Conservation (phyloP, 371 early-diverging fungal species). For the Thermomucor indicae-seudaticae region DNA sequence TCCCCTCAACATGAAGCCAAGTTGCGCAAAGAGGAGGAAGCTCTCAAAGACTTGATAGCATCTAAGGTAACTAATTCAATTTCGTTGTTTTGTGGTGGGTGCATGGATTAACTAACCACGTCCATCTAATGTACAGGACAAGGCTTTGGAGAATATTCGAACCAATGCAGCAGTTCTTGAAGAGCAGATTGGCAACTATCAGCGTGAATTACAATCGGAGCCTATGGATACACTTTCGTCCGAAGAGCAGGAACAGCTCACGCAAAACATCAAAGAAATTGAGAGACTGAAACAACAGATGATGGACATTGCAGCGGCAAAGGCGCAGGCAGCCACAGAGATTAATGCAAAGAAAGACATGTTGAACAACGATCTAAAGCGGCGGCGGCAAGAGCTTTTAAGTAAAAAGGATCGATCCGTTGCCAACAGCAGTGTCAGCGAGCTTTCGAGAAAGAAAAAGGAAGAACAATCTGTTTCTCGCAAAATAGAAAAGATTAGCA, state of each 20-base stretch:
- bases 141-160: slow-evolving; percentile 32
- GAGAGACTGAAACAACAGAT: slow-evolving; percentile 52
- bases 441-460: slow-evolving; percentile 44
- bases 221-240: slow-evolving; percentile 45
- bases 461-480: slow-evolving; percentile 47
- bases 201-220: slow-evolving; percentile 54
- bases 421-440: slow-evolving; percentile 24
- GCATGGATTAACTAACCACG: background rate
- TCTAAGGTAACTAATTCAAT: slow-evolving; percentile 32
- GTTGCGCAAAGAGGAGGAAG: slow-evolving; percentile 51
- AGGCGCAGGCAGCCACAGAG: slow-evolving; percentile 51
- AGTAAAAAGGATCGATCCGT: slow-evolving; percentile 49
- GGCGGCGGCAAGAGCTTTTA: slow-evolving; percentile 53
- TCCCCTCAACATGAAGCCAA: slow-evolving; percentile 45
- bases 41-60: slow-evolving; percentile 39
- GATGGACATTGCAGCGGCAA: slow-evolving; percentile 29
- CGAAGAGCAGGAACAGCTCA: slow-evolving; percentile 56
- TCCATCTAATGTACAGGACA: slow-evolving; percentile 18
- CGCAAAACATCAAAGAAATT: slow-evolving; percentile 40
- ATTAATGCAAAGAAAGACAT: slow-evolving; percentile 71
- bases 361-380: slow-evolving; percentile 59
- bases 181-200: slow-evolving; percentile 54
- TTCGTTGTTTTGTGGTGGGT: background rate
- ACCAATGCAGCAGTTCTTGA: slow-evolving; percentile 37
- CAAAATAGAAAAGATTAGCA: slow-evolving; percentile 27